A percentile compares a stretch with the other conserved stretches of the same genome.
Evolutionary conservation across 2,329 filamentous ascomycete species (phyloP).

Genomic region (Zasmidium angulare): DNA sequence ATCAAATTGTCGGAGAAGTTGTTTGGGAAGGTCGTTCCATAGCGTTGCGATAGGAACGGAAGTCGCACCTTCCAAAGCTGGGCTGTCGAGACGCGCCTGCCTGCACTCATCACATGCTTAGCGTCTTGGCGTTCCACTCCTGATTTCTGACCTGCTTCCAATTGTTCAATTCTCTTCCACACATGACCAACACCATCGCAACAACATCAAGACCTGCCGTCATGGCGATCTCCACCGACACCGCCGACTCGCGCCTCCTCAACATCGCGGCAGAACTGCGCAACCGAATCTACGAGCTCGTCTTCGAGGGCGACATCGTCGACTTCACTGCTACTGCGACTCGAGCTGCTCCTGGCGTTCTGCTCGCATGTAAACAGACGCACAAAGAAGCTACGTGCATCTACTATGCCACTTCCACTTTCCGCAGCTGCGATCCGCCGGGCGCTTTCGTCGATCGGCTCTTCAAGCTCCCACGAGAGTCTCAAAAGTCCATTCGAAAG

Average conservation of each 20-base stretch:
- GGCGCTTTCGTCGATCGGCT: too few species aligned
- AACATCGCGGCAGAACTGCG: conserved; percentile 22
- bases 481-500: too few species aligned
- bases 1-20: too few species aligned
- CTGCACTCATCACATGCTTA: too few species aligned
- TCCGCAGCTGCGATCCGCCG: not conserved
- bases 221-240: not conserved
- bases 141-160: not conserved
- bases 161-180: not conserved
- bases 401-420: not conserved
- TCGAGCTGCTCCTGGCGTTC: not conserved
- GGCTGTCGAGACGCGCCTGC: too few species aligned
- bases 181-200: not conserved
- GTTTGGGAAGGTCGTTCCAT: too few species aligned
- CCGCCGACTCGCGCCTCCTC: conserved; percentile 11
- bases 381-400: not conserved
- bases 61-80: too few species aligned
- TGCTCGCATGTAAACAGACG: not conserved
- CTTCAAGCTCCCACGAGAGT: too few species aligned
- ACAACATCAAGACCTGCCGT: not conserved
- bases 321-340: not conserved
- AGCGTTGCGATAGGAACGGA: too few species aligned
- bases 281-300: conserved; percentile 20
- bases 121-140: not conserved
- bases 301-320: not conserved